Conservation (phyloP, 208 protist species). For the Acanthamoeba sp. region DNA sequence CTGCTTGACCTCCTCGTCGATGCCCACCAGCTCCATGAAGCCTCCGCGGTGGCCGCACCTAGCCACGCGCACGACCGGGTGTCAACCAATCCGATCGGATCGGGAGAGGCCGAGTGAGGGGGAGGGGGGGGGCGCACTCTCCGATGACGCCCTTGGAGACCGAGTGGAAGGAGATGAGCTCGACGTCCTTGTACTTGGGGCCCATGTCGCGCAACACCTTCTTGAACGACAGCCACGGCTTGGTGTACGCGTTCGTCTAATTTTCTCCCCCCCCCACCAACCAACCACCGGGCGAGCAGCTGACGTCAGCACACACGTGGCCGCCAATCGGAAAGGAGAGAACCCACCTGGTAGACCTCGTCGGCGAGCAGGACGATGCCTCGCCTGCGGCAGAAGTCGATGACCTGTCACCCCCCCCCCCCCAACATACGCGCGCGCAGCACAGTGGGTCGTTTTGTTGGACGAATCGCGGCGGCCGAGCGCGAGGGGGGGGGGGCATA, state of each 20-base stretch:
- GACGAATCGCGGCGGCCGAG: too few species aligned
- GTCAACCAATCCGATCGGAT: too few species aligned
- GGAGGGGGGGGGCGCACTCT: conserved; percentile 86
- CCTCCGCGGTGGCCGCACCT: conserved; percentile 98
- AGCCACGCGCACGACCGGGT: too few species aligned
- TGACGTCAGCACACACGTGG: neutral
- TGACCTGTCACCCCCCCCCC: too few species aligned
- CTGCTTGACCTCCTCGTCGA: conserved; percentile 86
- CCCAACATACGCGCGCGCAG: too few species aligned
- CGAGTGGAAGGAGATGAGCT: conserved; percentile 98
- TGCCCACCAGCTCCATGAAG: conserved; percentile 95
- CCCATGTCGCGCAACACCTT: conserved; percentile 91
- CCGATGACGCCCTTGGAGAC: conserved; percentile 98
- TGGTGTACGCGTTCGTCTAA: conserved; percentile 69
- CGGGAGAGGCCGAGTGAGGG: neutral
- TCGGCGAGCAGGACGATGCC: conserved; percentile 97
- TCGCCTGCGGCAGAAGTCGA: conserved; percentile 90
- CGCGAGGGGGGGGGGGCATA: conserved; percentile 61
- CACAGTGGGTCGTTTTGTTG: too few species aligned
- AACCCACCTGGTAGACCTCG: conserved; percentile 99
- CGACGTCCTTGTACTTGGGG: conserved; percentile 74
- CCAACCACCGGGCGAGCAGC: too few species aligned
- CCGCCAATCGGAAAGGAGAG: neutral
- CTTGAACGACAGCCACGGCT: conserved; percentile 95
- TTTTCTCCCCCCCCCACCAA: neutral